Evolutionary conservation across 2,329 filamentous ascomycete species (phyloP).

Genomic region (Fragosphaeria purpurea): DNA sequence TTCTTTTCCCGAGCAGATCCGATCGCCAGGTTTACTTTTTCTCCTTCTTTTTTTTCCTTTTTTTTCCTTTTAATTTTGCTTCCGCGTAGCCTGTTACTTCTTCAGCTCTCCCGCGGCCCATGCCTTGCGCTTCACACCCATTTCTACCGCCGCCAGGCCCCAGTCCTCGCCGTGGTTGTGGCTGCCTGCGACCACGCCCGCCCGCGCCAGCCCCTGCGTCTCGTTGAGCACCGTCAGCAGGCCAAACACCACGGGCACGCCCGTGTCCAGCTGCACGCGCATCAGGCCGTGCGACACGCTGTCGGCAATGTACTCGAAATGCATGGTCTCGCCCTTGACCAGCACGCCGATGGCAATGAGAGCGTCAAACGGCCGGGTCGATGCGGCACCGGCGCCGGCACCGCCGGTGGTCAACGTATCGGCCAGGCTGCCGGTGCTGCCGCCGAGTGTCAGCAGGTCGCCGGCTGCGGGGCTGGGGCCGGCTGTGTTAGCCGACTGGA

Average conservation of each 20-base stretch:
- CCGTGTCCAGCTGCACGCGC: constrained; percentile 82
- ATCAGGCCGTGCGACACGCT: constrained; percentile 85
- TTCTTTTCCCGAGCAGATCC: too few relatives aligned
- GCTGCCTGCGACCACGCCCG: constrained; percentile 56
- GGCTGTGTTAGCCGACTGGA: constrained; percentile 60
- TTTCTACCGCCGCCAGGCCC: constrained; percentile 88
- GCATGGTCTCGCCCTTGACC: constrained; percentile 98
- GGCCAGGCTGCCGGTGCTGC: constrained; percentile 63
- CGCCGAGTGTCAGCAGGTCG: constrained; percentile 56
- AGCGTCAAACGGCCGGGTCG: constrained; percentile 69
- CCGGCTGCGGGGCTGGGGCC: constrained; percentile 56
- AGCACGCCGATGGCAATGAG: constrained; percentile 91
- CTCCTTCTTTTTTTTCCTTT: constrained; percentile 4
- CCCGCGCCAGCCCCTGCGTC: constrained; percentile 75
- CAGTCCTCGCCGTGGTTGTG: constrained; percentile 98
- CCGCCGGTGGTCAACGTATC: constrained; percentile 49
- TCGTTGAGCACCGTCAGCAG: constrained; percentile 82
- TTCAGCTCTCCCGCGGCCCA: constrained; percentile 64
- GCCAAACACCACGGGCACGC: constrained; percentile 85
- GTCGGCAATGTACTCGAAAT: constrained; percentile 97
- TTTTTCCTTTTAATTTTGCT: constrained; percentile 2
- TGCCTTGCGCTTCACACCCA: constrained; percentile 75
- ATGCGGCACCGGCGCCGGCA: constrained; percentile 25
- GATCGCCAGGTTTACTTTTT: neutral
- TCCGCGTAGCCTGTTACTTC: neutral